These are phyloP conservation scores for Spergularia bocconei DNA, from an alignment of 148 eudicot genomes.

Conservation along the genomic window DNA sequence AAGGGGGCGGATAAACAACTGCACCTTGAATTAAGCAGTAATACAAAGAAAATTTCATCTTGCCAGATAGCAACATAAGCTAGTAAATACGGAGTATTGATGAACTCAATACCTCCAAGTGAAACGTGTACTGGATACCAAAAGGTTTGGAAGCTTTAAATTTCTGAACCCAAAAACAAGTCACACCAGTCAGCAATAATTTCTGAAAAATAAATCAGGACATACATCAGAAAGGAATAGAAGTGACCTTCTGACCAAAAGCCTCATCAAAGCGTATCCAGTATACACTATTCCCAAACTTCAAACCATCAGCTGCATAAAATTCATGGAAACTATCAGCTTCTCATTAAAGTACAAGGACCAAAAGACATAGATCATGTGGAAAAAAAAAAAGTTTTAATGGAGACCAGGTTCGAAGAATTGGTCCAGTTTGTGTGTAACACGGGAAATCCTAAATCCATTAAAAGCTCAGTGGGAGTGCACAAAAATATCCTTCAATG, in stretches of 20 bases:
- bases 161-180: conserved; percentile 51
- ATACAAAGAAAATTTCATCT: neutral
- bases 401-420: too few relatives aligned
- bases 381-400: too few relatives aligned
- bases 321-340: neutral
- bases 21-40: neutral
- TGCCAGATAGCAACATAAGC: neutral
- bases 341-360: neutral
- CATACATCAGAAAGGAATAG: conserved; percentile 9
- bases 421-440: neutral
- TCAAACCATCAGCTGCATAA: conserved; percentile 77
- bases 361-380: neutral
- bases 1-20: too few relatives aligned
- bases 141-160: conserved; percentile 85
- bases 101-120: conserved; percentile 67
- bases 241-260: conserved; percentile 62
- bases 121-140: conserved; percentile 92
- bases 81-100: neutral
- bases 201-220: neutral
- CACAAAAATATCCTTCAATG: neutral
- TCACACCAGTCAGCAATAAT: conserved; percentile 8
- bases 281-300: conserved; percentile 88
- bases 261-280: conserved; percentile 93
- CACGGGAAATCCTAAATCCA: neutral
- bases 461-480: neutral